A percentile compares a stretch with the other conserved stretches of the same genome.
Evolutionary conservation across 2,329 filamentous ascomycete genomes (phyloP).

Genomic region (Xylariaceae sp.): DNA sequence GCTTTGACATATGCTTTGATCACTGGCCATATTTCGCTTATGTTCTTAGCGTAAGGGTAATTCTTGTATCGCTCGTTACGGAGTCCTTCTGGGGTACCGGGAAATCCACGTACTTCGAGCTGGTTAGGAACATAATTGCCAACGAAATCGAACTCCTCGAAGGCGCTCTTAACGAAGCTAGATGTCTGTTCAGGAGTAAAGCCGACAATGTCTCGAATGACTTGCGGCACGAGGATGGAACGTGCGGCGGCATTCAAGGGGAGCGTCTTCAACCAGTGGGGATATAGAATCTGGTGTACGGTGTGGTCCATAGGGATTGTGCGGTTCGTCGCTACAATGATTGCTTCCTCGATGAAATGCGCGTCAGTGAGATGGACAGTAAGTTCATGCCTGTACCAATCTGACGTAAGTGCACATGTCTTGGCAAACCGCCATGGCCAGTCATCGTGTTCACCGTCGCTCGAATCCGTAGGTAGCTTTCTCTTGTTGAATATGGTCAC

Average conservation of each 20-base stretch:
- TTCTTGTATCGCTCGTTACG: constrained; percentile 40
- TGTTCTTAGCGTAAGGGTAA: constrained; percentile 46
- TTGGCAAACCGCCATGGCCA: constrained; percentile 53
- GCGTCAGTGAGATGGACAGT: constrained; percentile 42
- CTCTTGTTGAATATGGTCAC: constrained; percentile 47
- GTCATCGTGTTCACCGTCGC: constrained; percentile 36
- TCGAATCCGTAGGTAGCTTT: constrained; percentile 23
- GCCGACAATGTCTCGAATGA: constrained; percentile 42
- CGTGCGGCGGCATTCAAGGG: constrained; percentile 46
- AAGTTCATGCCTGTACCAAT: constrained; percentile 48
- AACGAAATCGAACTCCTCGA: constrained; percentile 42
- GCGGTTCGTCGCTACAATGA: constrained; percentile 45
- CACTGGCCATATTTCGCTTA: constrained; percentile 41
- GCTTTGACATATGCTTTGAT: constrained; percentile 40
- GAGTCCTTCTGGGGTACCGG: constrained; percentile 30
- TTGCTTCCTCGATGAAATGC: constrained; percentile 45
- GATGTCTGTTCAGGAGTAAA: constrained; percentile 34
- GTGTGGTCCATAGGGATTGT: constrained; percentile 39
- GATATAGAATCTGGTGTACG: constrained; percentile 40
- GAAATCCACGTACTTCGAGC: constrained; percentile 41
- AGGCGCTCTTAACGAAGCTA: constrained; percentile 37
- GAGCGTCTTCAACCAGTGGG: constrained; percentile 49
- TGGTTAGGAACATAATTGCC: constrained; percentile 44
- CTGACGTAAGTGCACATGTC: constrained; percentile 43
- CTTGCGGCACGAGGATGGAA: constrained; percentile 39